These are phyloP conservation scores for Somion occarium DNA, from an alignment of 1,284 basidiomycete genomes.

Conservation along the genomic window DNA sequence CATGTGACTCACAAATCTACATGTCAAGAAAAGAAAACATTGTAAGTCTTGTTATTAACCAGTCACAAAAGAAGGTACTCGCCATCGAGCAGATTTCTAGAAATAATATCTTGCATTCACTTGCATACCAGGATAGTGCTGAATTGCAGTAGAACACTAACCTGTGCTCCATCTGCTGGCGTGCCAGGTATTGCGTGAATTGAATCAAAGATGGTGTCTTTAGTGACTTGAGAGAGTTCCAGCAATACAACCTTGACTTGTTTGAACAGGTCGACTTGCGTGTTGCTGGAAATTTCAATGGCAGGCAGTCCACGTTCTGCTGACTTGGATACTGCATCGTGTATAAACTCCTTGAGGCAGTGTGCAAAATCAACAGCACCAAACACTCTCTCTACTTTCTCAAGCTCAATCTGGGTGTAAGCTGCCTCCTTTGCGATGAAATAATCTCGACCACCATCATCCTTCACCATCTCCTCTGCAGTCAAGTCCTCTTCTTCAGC, in stretches of 20 bases:
- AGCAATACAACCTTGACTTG: conserved; percentile 9
- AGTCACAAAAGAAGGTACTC: not conserved
- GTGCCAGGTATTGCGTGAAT: conserved; percentile 6
- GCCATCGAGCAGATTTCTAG: not conserved
- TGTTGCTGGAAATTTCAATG: too few relatives aligned
- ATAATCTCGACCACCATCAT: not conserved
- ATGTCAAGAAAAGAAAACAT: not conserved
- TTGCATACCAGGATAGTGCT: conserved; percentile 7
- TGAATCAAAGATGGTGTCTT: not conserved
- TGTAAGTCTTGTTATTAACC: not conserved
- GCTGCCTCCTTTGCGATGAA: conserved; percentile 3
- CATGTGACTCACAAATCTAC: conserved; percentile 9
- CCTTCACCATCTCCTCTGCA: not conserved
- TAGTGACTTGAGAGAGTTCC: conserved; percentile 2
- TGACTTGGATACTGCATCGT: conserved; percentile 4
- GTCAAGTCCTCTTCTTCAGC: not conserved
- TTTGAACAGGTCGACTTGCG: too few relatives aligned
- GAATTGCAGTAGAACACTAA: conserved; percentile 2
- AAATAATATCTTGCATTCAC: conserved; percentile 1
- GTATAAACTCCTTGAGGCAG: conserved; percentile 2
- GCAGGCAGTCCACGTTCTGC: too few relatives aligned
- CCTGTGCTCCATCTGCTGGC: not conserved
- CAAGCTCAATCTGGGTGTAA: not conserved
- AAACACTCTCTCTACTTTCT: not conserved
- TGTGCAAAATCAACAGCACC: conserved; percentile 1